Evolutionary conservation across 2,329 filamentous ascomycete species (phyloP).

Genomic region (Colletotrichum musae): DNA sequence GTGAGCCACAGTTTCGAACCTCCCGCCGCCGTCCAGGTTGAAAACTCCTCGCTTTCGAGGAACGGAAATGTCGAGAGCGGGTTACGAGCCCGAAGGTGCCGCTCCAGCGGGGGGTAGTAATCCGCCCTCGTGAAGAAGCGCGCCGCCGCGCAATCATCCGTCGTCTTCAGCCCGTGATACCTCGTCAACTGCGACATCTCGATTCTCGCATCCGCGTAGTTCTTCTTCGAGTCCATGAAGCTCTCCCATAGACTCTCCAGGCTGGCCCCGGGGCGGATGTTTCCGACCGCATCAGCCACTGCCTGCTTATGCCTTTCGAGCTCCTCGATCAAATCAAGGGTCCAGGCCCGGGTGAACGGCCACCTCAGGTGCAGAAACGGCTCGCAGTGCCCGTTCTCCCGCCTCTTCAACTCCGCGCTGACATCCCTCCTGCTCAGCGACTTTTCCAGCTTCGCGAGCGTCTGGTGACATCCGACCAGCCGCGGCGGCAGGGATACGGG

Average conservation of each 20-base stretch:
- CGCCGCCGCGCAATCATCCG: not conserved
- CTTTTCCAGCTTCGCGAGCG: not conserved
- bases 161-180: not conserved
- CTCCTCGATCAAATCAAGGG: slow-evolving; percentile 7
- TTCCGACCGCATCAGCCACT: not conserved
- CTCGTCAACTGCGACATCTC: not conserved
- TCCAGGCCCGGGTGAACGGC: slow-evolving; percentile 26
- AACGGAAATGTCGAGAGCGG: not conserved
- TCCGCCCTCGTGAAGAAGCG: not conserved
- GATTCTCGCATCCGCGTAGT: not conserved
- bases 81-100: not conserved
- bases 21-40: not conserved
- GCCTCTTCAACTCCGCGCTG: not conserved
- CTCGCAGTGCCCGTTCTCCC: not conserved
- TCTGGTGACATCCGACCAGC: slow-evolving; percentile 1
- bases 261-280: not conserved
- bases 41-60: not conserved
- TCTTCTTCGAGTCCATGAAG: not conserved
- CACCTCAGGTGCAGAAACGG: not conserved
- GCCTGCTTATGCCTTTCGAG: not conserved
- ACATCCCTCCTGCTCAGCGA: not conserved
- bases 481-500: not conserved
- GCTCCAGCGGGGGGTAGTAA: not conserved
- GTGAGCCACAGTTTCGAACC: slow-evolving; percentile 4
- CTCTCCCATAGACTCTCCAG: not conserved